Evolutionary conservation across 352 stramenopile genomes (phyloP), one percentile per base, ranked within the genome.

Genomic region (Thalassiosira hispida): DNA sequence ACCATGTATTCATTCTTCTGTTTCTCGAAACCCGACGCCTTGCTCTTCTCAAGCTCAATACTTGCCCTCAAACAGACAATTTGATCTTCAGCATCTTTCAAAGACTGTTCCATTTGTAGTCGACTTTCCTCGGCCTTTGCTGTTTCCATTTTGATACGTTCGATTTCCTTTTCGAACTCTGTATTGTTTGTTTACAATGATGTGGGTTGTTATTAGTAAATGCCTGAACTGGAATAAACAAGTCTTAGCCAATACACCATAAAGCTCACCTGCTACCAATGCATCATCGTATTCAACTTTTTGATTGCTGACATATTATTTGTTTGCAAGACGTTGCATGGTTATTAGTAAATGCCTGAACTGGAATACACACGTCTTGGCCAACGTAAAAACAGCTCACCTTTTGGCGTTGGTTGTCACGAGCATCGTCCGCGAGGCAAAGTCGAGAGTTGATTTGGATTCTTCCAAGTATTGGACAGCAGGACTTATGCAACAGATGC

Each of bases 391-490:
- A n/a, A n/a, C n/a, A n/a, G n/a, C n/a, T n/a, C 49, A 68, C 59
- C 59, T 86, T 22, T 93, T 85, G 3, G 96, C 90, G 56, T 93
- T 92, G 35, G 96, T 97, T 46, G 93, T 94, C 8, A 98, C 91
- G n/a, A 95, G 82, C 68, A 96, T 96, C 1, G 96, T 96, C 23
- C 96, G 90, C 44, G 85, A 92, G 1, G 96, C 97, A 91, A 99
- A 99, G 85, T 98, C 96, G 40, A 99, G 91, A 56, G 97, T 98
- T 65, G 94, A 96, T 73, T 96, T 93, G 5, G 96, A 98, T 89
- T 98, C 96, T 33, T 96, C 90, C 49, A 96, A 79, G 72, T 95
- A 98, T 38, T 94, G 84, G 16, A 96, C 90, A 0, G 90, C 93
- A n/a, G 95, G 90, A 12, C 95, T 97, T 20, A 95, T 92, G 44